phyloP scores from a whole-genome alignment of 2,329 filamentous ascomycete species.

The Pezicula rhizophila region DNA sequence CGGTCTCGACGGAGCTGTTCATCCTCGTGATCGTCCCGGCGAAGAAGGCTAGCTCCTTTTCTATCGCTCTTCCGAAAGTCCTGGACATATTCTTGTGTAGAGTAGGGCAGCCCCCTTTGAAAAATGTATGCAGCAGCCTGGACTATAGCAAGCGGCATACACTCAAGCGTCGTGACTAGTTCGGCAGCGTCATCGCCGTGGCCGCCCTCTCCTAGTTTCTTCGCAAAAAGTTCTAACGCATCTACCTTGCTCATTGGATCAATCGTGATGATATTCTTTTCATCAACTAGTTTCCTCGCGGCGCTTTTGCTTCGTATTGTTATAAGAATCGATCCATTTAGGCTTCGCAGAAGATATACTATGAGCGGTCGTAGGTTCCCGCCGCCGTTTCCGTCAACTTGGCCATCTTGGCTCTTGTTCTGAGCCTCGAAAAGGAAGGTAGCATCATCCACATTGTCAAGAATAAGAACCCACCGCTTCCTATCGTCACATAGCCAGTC shows the following conservation, averaged over 20 bases:
- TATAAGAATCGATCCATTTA: slow-evolving; percentile 18
- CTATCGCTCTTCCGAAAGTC: slow-evolving; percentile 29
- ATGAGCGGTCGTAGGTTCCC: slow-evolving; percentile 8
- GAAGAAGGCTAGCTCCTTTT: slow-evolving; percentile 25
- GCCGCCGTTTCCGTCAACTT: slow-evolving; percentile 7
- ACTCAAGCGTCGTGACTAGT: slow-evolving; percentile 19
- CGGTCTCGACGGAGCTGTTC: slow-evolving; percentile 29
- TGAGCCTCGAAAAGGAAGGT: slow-evolving; percentile 15
- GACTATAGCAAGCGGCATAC: slow-evolving; percentile 25
- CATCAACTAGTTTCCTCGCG: slow-evolving; percentile 16
- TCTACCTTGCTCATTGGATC: slow-evolving; percentile 23
- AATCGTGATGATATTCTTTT: slow-evolving; percentile 19
- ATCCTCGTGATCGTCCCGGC: slow-evolving; percentile 23
- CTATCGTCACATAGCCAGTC: slow-evolving; percentile 22
- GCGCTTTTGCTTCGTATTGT: slow-evolving; percentile 18
- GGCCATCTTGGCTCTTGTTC: slow-evolving; percentile 7
- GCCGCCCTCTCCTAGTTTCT: slow-evolving; percentile 16
- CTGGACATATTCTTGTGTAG: slow-evolving; percentile 32
- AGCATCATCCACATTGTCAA: slow-evolving; percentile 32
- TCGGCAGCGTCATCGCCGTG: slow-evolving; percentile 8
- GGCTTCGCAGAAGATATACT: slow-evolving; percentile 15
- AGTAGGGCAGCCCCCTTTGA: slow-evolving; percentile 22
- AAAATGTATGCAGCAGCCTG: slow-evolving; percentile 23
- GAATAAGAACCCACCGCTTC: slow-evolving; percentile 29
- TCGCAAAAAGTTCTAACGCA: slow-evolving; percentile 26